Conservation (phyloP, 2,329 filamentous ascomycete species). For the Diaporthe velutina region DNA sequence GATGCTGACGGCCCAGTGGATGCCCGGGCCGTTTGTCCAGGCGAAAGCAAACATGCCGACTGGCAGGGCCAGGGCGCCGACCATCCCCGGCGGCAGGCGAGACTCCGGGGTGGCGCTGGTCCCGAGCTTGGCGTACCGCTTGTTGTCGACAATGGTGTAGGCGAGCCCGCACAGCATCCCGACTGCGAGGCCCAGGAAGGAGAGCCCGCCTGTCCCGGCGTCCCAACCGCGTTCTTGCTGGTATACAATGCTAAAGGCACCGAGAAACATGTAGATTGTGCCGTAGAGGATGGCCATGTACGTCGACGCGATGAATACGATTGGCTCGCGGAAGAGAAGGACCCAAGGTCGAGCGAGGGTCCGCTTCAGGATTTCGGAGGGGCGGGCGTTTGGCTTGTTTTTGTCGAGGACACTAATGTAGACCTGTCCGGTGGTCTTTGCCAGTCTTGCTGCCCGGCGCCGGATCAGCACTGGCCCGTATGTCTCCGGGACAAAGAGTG, state of each 20-base stretch:
- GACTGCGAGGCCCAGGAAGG: constrained; percentile 74
- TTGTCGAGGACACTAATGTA: constrained; percentile 41
- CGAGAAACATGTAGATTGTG: constrained; percentile 67
- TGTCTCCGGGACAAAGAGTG: constrained; percentile 41
- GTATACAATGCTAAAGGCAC: constrained; percentile 72
- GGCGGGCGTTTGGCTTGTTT: constrained; percentile 47
- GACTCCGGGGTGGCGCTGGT: constrained; percentile 69
- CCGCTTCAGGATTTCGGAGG: constrained; percentile 61
- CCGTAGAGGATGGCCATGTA: constrained; percentile 73
- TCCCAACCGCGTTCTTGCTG: constrained; percentile 69
- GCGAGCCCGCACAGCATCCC: constrained; percentile 68
- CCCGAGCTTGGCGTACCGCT: constrained; percentile 57
- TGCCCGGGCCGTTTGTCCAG: constrained; percentile 37
- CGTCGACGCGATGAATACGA: constrained; percentile 72
- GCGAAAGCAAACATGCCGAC: constrained; percentile 28
- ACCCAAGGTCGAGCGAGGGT: constrained; percentile 73
- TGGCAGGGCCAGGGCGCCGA: constrained; percentile 62
- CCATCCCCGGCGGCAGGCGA: constrained; percentile 69
- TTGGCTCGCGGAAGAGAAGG: constrained; percentile 75
- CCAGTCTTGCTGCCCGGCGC: not conserved
- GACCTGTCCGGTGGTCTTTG: not conserved
- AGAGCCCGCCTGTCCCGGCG: constrained; percentile 67
- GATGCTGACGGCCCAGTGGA: constrained; percentile 53
- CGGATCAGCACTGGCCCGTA: constrained; percentile 28
- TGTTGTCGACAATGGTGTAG: constrained; percentile 67